A percentile compares a stretch with the other conserved stretches of the same genome.
These are phyloP conservation scores for Suhomyces guaymorum DNA, from an alignment of 1,139 yeast species.

Conservation along the genomic window DNA sequence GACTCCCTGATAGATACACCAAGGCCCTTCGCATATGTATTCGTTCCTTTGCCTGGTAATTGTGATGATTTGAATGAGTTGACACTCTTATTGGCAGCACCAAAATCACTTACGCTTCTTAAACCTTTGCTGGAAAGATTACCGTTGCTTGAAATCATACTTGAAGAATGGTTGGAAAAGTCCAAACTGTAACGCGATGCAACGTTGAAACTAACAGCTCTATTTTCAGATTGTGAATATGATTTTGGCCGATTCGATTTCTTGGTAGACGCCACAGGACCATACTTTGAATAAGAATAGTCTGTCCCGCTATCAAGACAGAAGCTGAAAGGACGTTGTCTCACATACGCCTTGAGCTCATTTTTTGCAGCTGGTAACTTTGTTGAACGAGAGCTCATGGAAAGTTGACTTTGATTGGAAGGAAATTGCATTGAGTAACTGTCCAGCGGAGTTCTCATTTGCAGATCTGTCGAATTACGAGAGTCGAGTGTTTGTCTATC, in stretches of 20 bases:
- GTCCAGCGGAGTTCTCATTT: slow-evolving; percentile 1
- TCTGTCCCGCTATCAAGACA: slow-evolving; percentile 37
- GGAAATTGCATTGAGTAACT: slow-evolving; percentile 7
- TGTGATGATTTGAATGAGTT: neutral
- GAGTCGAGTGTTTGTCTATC: slow-evolving; percentile 1
- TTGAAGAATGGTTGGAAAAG: neutral
- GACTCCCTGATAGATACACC: neutral
- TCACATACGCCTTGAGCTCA: slow-evolving; percentile 24
- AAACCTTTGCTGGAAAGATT: slow-evolving; percentile 1
- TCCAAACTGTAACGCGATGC: neutral
- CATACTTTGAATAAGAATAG: slow-evolving; percentile 35
- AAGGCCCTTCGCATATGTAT: neutral
- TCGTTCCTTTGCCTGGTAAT: neutral
- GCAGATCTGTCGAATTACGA: neutral
- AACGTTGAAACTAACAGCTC: slow-evolving; percentile 3
- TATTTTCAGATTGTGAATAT: slow-evolving; percentile 3
- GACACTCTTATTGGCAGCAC: neutral
- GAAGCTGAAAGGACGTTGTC: slow-evolving; percentile 34
- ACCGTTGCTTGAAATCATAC: neutral
- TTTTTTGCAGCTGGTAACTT: slow-evolving; percentile 14
- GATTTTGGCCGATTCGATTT: slow-evolving; percentile 1
- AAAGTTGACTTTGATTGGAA: slow-evolving; percentile 9
- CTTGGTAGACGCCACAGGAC: slow-evolving; percentile 16
- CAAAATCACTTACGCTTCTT: slow-evolving; percentile 5
- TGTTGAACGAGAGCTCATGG: slow-evolving; percentile 6